Base-by-base conservation (phyloP, 208 protist species). In the Zelonia costaricensis region DNA sequence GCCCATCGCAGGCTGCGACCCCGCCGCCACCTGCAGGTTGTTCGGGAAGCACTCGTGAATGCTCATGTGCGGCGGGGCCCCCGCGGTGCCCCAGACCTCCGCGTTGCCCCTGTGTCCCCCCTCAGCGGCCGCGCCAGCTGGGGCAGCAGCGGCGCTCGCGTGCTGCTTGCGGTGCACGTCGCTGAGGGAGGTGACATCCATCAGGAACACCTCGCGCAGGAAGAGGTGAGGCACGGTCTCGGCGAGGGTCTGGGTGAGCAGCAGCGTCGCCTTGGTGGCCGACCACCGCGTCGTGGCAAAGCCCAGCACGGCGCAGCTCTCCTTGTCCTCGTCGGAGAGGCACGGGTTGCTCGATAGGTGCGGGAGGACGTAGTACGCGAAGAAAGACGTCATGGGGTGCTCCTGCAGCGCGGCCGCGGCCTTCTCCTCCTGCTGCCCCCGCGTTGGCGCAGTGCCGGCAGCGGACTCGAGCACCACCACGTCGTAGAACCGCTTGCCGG, bases 211-310 rank as follows among this genome's bases (percentile, higher is more conserved):
- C 51, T 82, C 56, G 27, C 66, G 46, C 62, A 88, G 43, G 44
- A 93, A 90, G 10, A 78, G 57, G 44, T 69, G 35, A 12, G 86
- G 86, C 51, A 66, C 74, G 43, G 65, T 58, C 56, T 69, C 61
- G 8, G 72, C 76, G 0, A 93, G 36, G 1, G 79, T 55, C 20
- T 76, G 45, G 30, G 83, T 58, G 0, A 93, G 72, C 42, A 78
- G 47, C 47, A 93, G 61, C 36, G 87, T 85, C 25, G 82, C 80
- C 56, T 86, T 79, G 7, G 45, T 67, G n/a, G 69, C 49, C 6
- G 71, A 78, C 79, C 81, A 89, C 20, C 61, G 55, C 20, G 66
- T 80, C 31, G 74, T 48, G 23, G 44, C 16, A 51, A 69, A 75
- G 30, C 56, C 74, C 16, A 80, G 59, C 25, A 62, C 47, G 8